Base-by-base conservation (phyloP, 768 basidiomycete species). In the Rhizopogon vesiculosus region DNA sequence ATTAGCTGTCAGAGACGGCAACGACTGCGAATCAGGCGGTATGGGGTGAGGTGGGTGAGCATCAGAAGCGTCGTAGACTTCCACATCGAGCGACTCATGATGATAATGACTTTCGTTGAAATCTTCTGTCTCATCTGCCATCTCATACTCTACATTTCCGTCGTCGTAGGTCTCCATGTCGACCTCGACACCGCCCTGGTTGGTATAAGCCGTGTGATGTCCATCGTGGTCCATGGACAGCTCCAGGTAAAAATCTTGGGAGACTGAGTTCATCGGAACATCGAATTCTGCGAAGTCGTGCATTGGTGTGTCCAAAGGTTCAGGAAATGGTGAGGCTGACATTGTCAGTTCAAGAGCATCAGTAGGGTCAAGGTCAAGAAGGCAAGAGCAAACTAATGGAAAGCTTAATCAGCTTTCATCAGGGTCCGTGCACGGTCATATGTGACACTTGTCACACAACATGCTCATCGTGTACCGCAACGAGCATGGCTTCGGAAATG, bases 231-330 rank as follows among this genome's bases (percentile, higher is more conserved):
- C 82, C 86, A 87, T 87, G 53, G 73, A 64, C 3, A 78, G 73
- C 67, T 86, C 60, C 75, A 76, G 53, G 74, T 76, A 85, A 33
- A 75, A 64, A 48, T 85, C 82, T 50, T 75, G 69, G 8, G 78
- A 73, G 25, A 58, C 62, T 2, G 72, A 64, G 59, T 81, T 76
- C 84, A 87, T 86, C 61, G 78, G 74, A 49, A 84, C 78, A 66
- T 87, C 85, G 39, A 75, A 63, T 66, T 86, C 85, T 56, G 68
- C 69, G 62, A 78, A 85, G 69, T 86, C 84, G 49, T 80, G 68
- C 85, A 87, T 87, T 66, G 77, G 83, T 15, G 83, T 73, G 70
- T 87, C 85, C 67, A 74, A 83, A 4, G 77, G 60, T 59, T 85
- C 83, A 53, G 81, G 54, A 54, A 67, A 64, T 38, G 69, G 58